A percentile compares a stretch with the other conserved stretches of the same genome.
Evolutionary conservation across 306 rosid species (phyloP).

Genomic region (Rosa lucieae): DNA sequence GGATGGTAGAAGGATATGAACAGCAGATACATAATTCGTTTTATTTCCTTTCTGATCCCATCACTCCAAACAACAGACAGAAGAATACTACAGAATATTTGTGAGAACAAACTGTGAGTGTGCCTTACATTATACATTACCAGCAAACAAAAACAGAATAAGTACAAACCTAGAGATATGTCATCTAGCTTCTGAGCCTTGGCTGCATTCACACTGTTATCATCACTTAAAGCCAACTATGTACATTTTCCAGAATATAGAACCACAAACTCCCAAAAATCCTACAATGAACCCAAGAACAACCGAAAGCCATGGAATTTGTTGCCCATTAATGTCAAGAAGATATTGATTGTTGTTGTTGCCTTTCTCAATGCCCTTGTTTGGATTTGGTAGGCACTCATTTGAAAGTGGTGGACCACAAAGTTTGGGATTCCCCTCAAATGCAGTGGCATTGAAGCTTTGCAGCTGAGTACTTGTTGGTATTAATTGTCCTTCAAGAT

Average conservation of each 20-base stretch:
- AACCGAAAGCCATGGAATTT: neutral
- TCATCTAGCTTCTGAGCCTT: neutral
- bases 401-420: constrained; percentile 3
- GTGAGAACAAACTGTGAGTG: neutral
- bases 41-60: neutral
- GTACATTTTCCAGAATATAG: neutral
- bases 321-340: neutral
- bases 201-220: neutral
- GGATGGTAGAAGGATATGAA: neutral
- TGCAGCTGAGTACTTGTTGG: neutral
- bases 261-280: neutral
- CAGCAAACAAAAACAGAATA: neutral
- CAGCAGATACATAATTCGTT: neutral
- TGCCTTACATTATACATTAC: neutral
- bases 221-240: neutral
- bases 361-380: neutral
- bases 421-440: constrained; percentile 14
- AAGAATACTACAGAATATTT: neutral
- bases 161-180: neutral
- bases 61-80: neutral
- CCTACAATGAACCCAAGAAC: constrained; percentile 8
- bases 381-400: neutral
- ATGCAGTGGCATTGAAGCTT: neutral
- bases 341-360: neutral
- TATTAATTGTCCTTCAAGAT: neutral